phyloP scores from a whole-genome alignment of 2,329 filamentous ascomycete species.

The Pseudophaeomoniella oleicola region DNA sequence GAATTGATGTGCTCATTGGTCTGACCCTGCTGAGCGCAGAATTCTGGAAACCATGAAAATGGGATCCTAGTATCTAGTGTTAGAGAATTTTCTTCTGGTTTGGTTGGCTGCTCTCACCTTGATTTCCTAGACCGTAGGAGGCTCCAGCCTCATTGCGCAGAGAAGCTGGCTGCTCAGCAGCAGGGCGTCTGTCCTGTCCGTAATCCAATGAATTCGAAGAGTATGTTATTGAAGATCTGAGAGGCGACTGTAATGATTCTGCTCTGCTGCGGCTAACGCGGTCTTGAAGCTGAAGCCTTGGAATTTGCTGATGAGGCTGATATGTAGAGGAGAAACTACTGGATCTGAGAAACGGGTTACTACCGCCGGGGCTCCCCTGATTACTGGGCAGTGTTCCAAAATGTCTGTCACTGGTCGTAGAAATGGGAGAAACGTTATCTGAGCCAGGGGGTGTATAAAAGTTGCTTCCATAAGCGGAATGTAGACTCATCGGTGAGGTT shows the following conservation, averaged over 20 bases:
- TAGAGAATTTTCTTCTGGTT: not conserved
- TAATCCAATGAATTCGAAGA: conserved; percentile 5
- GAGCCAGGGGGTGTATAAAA: conserved; percentile 18
- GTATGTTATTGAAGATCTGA: conserved; percentile 5
- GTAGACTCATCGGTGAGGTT: conserved; percentile 21
- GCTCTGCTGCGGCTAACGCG: conserved; percentile 3
- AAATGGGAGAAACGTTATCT: conserved; percentile 14
- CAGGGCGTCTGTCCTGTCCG: conserved; percentile 1
- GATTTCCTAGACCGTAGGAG: conserved; percentile 1
- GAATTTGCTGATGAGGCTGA: conserved; percentile 3
- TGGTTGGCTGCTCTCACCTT: not conserved
- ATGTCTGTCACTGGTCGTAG: conserved; percentile 13
- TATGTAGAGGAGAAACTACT: conserved; percentile 7
- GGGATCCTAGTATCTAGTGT: not conserved
- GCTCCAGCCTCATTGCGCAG: not conserved
- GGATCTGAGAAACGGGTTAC: conserved; percentile 4
- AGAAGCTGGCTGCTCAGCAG: not conserved
- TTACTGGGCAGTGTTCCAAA: conserved; percentile 13
- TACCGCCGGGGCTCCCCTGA: conserved; percentile 3
- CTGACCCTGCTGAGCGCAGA: not conserved
- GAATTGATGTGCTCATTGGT: not conserved
- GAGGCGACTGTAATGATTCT: conserved; percentile 5
- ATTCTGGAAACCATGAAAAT: not conserved
- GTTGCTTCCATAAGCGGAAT: conserved; percentile 18
- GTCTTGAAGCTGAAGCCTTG: conserved; percentile 4